Conservation (phyloP, 2,329 filamentous ascomycete species). For the Neonectria punicea region DNA sequence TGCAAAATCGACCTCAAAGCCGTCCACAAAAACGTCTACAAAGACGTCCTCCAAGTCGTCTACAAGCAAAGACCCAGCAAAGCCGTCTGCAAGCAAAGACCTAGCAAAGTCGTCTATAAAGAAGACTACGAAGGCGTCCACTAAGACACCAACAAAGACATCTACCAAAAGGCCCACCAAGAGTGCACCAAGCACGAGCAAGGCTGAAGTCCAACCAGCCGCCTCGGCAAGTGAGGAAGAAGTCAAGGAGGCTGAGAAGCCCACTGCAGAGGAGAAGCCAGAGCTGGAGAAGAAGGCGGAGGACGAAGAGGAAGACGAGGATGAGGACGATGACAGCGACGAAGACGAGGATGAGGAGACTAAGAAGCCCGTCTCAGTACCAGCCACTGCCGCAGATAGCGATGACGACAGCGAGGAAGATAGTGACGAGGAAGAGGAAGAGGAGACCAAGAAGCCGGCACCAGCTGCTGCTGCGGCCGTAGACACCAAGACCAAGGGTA, state of each 20-base stretch:
- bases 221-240: neutral
- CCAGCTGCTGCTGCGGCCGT: neutral
- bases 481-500: constrained; percentile 8
- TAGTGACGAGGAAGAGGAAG: constrained; percentile 25
- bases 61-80: neutral
- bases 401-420: constrained; percentile 20
- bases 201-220: neutral
- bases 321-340: neutral
- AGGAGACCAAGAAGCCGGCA: constrained; percentile 22
- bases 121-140: neutral
- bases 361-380: neutral
- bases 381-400: neutral
- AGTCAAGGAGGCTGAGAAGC: neutral
- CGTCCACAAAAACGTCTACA: too few relatives aligned
- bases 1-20: neutral
- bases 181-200: neutral
- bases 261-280: neutral
- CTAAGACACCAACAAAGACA: neutral
- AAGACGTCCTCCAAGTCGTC: neutral
- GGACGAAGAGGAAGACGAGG: neutral
- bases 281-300: neutral
- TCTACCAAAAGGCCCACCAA: neutral
- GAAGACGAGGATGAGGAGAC: neutral
- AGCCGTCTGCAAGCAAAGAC: neutral
- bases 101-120: neutral